Evolutionary conservation across 495 filamentous ascomycete species (phyloP), one percentile per base, ranked within the genome.

Genomic region (Astrothelium macrocarpum): DNA sequence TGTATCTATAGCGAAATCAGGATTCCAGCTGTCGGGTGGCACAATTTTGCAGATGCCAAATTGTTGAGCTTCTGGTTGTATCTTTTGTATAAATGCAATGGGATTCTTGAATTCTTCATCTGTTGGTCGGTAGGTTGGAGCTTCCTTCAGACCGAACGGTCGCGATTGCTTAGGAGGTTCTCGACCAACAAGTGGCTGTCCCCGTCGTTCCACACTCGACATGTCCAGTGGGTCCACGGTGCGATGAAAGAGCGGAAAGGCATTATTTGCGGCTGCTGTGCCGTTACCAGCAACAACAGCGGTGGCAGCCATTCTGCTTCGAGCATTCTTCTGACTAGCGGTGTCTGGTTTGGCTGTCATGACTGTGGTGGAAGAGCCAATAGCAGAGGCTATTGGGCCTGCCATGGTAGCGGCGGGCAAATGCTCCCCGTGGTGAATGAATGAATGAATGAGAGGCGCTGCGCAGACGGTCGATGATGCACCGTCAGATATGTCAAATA

Each of bases 31-130:
- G 62, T 93, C 89, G 12, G 94, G 94, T 14, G 95, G 94, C 63
- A 97, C 88, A 65, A 99, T 88, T 76, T 97, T 93, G 80, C 90
- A 91, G 45, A 97, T 87, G 32, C 94, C 94, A 74, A 89, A 99
- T 70, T 90, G 84, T 61, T 74, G 78, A 20, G 89, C 94, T 70
- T 96, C 91, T 5, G 87, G 85, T 14, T 85, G 79, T 67, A 99
- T 97, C 71, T 90, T 96, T 67, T 84, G 82, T 59, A 99, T 92
- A 72, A 95, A 99, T 72, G 87, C 86, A 67, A 95, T 84, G 1
- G 95, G 94, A 70, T 97, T 91, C 69, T 87, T 90, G 77, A 91
- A 99, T 73, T 99, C 91, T 67, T 97, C 91, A 72, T 89, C 86
- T 0, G 90, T 95, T 46, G 94, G 95, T 65, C 86, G 80, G 72